Evolutionary conservation across 345 rosid species (phyloP).

Genomic region (Eutrema heterophyllum): DNA sequence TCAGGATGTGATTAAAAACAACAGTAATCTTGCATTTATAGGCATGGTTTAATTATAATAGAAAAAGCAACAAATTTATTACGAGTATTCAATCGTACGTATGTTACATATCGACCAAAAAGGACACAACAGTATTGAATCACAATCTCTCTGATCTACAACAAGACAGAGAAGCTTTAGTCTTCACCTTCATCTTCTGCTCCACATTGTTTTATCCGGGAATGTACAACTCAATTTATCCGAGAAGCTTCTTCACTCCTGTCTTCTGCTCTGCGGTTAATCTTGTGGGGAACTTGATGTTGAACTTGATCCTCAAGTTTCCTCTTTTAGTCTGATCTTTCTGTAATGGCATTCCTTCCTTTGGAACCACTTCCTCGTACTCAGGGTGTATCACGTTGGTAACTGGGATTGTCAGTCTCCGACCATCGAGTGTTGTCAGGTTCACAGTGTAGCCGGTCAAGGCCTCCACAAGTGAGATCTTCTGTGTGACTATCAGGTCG

Average conservation of each 20-base stretch:
- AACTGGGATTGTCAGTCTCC: conserved; percentile 41
- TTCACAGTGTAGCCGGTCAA: conserved; percentile 44
- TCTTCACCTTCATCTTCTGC: not conserved
- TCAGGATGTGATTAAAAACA: not conserved
- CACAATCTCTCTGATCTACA: not conserved
- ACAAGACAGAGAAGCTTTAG: not conserved
- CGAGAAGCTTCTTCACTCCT: conserved; percentile 46
- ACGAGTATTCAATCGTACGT: not conserved
- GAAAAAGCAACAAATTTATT: not conserved
- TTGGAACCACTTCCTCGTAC: conserved; percentile 44
- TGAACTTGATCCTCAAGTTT: conserved; percentile 52
- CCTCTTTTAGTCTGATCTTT: conserved; percentile 53
- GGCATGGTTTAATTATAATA: not conserved
- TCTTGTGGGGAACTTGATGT: conserved; percentile 54
- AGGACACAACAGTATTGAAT: not conserved
- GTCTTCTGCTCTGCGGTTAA: conserved; percentile 47
- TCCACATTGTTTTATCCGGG: not conserved
- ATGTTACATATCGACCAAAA: conserved; percentile 20
- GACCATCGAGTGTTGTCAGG: conserved; percentile 54
- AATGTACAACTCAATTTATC: not conserved
- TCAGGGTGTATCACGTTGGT: conserved; percentile 45
- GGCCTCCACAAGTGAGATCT: conserved; percentile 52
- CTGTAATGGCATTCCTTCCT: conserved; percentile 63
- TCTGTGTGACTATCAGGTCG: conserved; percentile 40
- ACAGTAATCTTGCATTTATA: not conserved